These are phyloP conservation scores for Solanum chacoense DNA, from an alignment of 305 asterid species.

Conservation along the genomic window DNA sequence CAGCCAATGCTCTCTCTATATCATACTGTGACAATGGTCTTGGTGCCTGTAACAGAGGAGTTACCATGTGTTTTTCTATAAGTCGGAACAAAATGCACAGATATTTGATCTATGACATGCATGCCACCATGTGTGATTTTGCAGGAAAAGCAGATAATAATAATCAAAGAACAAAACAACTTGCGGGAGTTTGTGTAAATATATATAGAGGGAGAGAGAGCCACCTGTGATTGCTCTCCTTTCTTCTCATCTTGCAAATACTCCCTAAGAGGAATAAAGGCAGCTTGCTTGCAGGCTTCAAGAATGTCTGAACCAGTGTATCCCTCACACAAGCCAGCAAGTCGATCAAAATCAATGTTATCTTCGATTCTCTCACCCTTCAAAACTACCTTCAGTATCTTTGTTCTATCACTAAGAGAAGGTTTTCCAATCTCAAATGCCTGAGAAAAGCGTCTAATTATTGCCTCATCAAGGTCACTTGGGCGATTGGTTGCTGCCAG, in stretches of 20 bases:
- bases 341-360: slow-evolving; percentile 1
- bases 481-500: slow-evolving; percentile 97
- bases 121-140: neutral
- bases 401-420: slow-evolving; percentile 46
- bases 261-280: slow-evolving; percentile 13
- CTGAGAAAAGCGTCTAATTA: slow-evolving; percentile 81
- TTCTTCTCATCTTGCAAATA: slow-evolving; percentile 11
- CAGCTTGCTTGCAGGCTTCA: slow-evolving; percentile 14
- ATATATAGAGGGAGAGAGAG: neutral
- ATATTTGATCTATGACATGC: neutral
- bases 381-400: slow-evolving; percentile 59
- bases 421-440: slow-evolving; percentile 87
- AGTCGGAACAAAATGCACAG: neutral
- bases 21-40: slow-evolving; percentile 6
- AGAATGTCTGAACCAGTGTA: slow-evolving; percentile 16
- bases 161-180: neutral
- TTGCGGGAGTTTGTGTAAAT: neutral
- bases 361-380: slow-evolving; percentile 12
- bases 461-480: slow-evolving; percentile 95
- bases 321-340: slow-evolving; percentile 16
- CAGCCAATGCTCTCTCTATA: slow-evolving; percentile 2
- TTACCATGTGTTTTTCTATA: neutral
- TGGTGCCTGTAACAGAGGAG: slow-evolving; percentile 3
- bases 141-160: neutral
- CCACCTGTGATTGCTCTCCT: slow-evolving; percentile 5